Base-by-base conservation (phyloP, 345 rosid genomes). In the Raphanus sativus region DNA sequence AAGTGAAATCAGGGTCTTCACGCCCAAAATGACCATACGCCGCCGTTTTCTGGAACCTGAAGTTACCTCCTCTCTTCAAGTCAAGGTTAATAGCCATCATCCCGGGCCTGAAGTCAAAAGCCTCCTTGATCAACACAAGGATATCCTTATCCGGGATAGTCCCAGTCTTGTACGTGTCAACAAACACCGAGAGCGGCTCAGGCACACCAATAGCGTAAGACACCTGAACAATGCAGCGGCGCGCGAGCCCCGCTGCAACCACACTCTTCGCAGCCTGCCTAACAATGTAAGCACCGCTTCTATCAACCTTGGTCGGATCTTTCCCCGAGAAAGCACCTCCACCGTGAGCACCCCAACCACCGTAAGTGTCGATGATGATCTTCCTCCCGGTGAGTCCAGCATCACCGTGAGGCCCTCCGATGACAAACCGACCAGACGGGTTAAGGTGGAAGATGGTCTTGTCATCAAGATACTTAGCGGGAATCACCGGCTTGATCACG, bases 361-460 rank as follows among this genome's bases (percentile, higher is more conserved):
- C 90, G 2, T 90, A 90, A 50, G 89, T 90, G 77, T 90, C 96
- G 1, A 89, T 87, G 70, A 90, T 90, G 59, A 90, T 90, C 83
- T 90, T 90, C 76, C 95, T 81, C 59, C 95, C 95, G 0, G 95
- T 90, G 58, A 90, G 92, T 62, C 95, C 95, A 42, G 95, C 95
- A 77, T 88, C 95, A 69, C 95, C 95, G 24, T 88, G 95, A 28
- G 95, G 95, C 7, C 95, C 95, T 54, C 95, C 95, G 6, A 90
- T 90, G 60, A 90, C 95, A 66, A 90, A 90, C 61, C 95, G 85
- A 63, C 95, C 95, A 5, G 95, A 90, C 36, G 95, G 95, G 82
- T 90, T 90, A 63, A 90, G 68, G 71, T 90, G 96, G 84, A 90
- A 90, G 81, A 90, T 90, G 74, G 96, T 88, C 24, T 88, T 87